Evolutionary conservation across 1,139 yeast genomes (phyloP), one percentile per base, ranked within the genome.

Genomic region (Kurtzmaniella quercitrusa): DNA sequence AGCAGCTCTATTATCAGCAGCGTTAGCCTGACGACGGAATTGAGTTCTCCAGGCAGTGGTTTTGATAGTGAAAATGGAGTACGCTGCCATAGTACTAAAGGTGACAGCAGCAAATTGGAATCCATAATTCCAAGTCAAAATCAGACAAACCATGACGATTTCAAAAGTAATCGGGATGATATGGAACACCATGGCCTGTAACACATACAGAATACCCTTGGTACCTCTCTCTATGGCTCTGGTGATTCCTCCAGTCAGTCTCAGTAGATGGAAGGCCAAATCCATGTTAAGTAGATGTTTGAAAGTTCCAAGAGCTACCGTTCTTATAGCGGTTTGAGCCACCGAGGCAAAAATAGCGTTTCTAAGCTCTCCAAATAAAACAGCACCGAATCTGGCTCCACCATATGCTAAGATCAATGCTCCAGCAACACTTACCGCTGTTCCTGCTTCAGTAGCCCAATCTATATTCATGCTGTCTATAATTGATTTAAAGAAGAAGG

Each of bases 181-280:
- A 60, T 94, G 98, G 68, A 93, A 93, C 12, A 94, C 96, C 96
- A 93, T 87, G 2, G 98, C 96, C 36, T 88, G 82, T 43, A 93
- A 70, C 5, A 93, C 97, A 57, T 86, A 91, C 19, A 95, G 85
- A 43, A 93, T 93, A 65, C 99, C 98, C 55, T 93, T 93, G 1
- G 98, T 93, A 60, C 99, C 99, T 54, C 98, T 74, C 58, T 93
- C 99, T 56, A 93, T 93, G 1, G 98, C 98, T 49, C 98, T 73
- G 0, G 97, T 93, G 39, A 93, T 67, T 0, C 96, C 98, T 52
- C 99, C 99, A 0, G 98, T 94, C 61, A 94, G 98, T 54, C 91
- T 75, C 8, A 94, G 77, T 42, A 93, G 66, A 63, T 93, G 98
- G 75, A 93, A 93, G 16, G 90, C 88, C 42, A 91, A 69, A 64